Evolutionary conservation across 176 grass and related monocot species (phyloP).

Genomic region (Pontederia crassipes): DNA sequence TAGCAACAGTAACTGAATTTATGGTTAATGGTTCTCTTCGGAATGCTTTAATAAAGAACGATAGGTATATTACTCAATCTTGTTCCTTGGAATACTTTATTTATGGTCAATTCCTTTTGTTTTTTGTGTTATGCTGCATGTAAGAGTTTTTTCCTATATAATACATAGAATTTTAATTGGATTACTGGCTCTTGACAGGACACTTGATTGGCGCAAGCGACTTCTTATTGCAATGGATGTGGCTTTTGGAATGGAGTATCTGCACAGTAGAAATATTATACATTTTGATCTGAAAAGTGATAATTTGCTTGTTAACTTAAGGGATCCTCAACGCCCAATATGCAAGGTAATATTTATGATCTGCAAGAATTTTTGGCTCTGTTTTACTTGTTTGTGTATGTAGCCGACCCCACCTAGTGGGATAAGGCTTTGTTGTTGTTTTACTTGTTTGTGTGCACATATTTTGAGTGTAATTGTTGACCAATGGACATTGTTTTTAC

Average conservation of each 20-base stretch:
- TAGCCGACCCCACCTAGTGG: no score
- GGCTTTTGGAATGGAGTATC: constrained; percentile 99
- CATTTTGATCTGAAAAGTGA: constrained; percentile 99
- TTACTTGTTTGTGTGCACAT: neutral
- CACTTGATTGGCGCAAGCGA: constrained; percentile 61
- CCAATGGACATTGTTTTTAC: no score
- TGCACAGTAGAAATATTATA: constrained; percentile 96
- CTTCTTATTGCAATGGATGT: constrained; percentile 98
- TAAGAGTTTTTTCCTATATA: neutral
- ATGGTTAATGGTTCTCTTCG: constrained; percentile 99
- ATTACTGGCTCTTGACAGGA: constrained; percentile 31
- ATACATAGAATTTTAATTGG: neutral
- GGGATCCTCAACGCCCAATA: constrained; percentile 95
- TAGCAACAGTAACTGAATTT: constrained; percentile 93
- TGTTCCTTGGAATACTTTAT: neutral
- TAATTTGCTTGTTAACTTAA: constrained; percentile 98
- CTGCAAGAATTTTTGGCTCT: neutral
- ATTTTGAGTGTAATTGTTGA: no score
- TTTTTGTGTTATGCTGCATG: constrained; percentile 1
- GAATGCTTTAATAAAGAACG: constrained; percentile 73
- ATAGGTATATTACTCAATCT: constrained; percentile 40
- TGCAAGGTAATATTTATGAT: constrained; percentile 59
- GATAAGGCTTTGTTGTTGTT: no score
- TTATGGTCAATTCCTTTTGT: constrained; percentile 6
- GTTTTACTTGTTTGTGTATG: neutral